Percentiles rank a stretch among this genome's conserved stretches.
Conservation (phyloP, 2,329 filamentous ascomycete genomes). For the Diaporthe aspalathi region DNA sequence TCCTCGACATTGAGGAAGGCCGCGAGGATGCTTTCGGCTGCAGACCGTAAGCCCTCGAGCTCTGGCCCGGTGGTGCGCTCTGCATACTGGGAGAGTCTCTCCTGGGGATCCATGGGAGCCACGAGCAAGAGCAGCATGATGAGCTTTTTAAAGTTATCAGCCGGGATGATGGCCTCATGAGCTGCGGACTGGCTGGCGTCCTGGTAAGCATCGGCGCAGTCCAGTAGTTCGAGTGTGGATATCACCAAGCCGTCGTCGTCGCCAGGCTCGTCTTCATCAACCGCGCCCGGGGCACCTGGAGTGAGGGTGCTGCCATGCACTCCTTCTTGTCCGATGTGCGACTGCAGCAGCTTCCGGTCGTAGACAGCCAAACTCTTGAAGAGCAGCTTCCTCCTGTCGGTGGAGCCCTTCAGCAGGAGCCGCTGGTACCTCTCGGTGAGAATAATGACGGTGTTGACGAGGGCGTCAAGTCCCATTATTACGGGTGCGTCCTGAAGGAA, state of each 20-base stretch:
- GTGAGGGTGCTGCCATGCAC: constrained; percentile 28
- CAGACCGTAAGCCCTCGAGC: constrained; percentile 67
- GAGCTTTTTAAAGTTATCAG: constrained; percentile 77
- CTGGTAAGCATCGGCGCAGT: constrained; percentile 71
- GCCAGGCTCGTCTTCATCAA: constrained; percentile 51
- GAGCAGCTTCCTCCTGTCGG: constrained; percentile 71
- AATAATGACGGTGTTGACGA: constrained; percentile 79
- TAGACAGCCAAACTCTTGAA: constrained; percentile 80
- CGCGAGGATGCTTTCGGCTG: constrained; percentile 73
- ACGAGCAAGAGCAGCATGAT: constrained; percentile 76
- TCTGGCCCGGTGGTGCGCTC: constrained; percentile 66
- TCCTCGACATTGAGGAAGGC: constrained; percentile 75
- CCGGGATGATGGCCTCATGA: constrained; percentile 76
- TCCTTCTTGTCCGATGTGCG: constrained; percentile 43
- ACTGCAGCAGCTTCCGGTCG: constrained; percentile 66
- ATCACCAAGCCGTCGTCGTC: constrained; percentile 73
- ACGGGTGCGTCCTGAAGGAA: constrained; percentile 77
- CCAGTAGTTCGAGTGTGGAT: constrained; percentile 75
- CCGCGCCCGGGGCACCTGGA: constrained; percentile 53
- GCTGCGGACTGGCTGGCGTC: constrained; percentile 62
- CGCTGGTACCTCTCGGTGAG: constrained; percentile 76
- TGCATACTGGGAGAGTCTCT: constrained; percentile 72
- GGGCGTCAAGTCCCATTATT: constrained; percentile 75
- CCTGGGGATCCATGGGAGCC: constrained; percentile 73
- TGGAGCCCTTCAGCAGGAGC: constrained; percentile 68